phyloP scores from a whole-genome alignment of 2,329 filamentous ascomycete species.

The Shiraia bambusicola region DNA sequence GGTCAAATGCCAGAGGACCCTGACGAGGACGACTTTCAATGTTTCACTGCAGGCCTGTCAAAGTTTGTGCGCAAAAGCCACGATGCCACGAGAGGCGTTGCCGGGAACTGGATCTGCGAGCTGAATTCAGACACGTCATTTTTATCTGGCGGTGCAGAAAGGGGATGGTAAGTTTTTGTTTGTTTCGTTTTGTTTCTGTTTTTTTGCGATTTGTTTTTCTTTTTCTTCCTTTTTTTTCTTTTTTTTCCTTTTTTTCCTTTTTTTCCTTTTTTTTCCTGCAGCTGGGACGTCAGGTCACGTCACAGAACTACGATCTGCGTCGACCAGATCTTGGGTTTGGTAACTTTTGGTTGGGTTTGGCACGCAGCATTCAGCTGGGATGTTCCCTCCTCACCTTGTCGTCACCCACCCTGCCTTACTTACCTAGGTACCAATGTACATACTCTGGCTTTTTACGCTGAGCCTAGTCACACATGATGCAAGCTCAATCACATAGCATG shows the following conservation, averaged over 20 bases:
- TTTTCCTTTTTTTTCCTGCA: too few relatives aligned
- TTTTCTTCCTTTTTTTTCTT: conserved; percentile 4
- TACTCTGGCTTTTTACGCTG: too few relatives aligned
- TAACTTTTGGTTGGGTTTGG: too few relatives aligned
- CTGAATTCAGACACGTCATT: conserved; percentile 84
- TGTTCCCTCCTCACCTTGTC: background rate
- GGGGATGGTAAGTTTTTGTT: conserved; percentile 69
- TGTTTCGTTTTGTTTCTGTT: background rate
- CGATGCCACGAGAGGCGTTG: conserved; percentile 60
- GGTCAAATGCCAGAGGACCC: conserved; percentile 71
- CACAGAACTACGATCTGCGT: background rate
- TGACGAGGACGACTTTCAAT: conserved; percentile 76
- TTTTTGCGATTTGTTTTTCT: background rate
- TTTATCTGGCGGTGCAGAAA: conserved; percentile 75
- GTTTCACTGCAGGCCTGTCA: conserved; percentile 80
- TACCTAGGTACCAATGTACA: too few relatives aligned
- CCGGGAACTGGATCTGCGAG: conserved; percentile 78
- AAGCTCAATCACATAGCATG: too few relatives aligned
- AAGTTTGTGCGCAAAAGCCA: conserved; percentile 59
- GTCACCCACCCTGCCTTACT: too few relatives aligned
- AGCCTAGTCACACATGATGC: too few relatives aligned
- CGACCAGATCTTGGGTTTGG: too few relatives aligned
- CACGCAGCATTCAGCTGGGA: background rate
- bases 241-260: too few relatives aligned
- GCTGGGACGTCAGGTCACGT: too few relatives aligned